Percentiles rank a stretch among this genome's conserved stretches.
These are phyloP conservation scores for Trichoderma citrinoviride DNA, from an alignment of 2,329 filamentous ascomycete species.

Conservation along the genomic window DNA sequence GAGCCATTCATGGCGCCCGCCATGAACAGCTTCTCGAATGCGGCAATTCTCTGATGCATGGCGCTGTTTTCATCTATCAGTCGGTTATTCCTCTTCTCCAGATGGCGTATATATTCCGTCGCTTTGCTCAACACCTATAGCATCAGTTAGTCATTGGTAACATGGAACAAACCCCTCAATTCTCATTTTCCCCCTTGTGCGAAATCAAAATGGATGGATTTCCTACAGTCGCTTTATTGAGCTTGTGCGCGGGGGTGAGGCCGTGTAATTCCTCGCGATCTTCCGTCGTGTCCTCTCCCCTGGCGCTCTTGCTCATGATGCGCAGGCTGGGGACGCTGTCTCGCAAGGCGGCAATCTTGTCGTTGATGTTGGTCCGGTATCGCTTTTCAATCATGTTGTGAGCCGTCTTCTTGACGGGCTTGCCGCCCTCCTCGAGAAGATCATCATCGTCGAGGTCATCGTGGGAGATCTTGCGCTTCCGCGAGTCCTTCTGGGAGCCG, in stretches of 20 bases:
- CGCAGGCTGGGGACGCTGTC: slow-evolving; percentile 90
- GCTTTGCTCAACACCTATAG: slow-evolving; percentile 80
- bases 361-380: slow-evolving; percentile 93
- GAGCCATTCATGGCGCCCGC: slow-evolving; percentile 66
- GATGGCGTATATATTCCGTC: slow-evolving; percentile 90
- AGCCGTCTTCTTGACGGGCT: slow-evolving; percentile 77
- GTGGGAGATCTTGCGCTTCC: slow-evolving; percentile 69
- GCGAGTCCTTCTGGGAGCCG: slow-evolving; percentile 47
- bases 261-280: slow-evolving; percentile 75
- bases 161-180: background rate
- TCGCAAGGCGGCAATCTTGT: slow-evolving; percentile 89
- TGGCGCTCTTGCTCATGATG: slow-evolving; percentile 72
- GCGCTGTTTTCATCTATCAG: slow-evolving; percentile 76
- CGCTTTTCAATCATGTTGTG: slow-evolving; percentile 99
- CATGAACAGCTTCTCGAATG: slow-evolving; percentile 77
- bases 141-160: background rate
- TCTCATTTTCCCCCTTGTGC: background rate
- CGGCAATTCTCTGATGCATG: slow-evolving; percentile 74
- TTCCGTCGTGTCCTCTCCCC: slow-evolving; percentile 65
- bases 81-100: slow-evolving; percentile 85
- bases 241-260: slow-evolving; percentile 81
- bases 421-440: slow-evolving; percentile 57
- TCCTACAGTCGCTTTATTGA: slow-evolving; percentile 89
- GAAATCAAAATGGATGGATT: background rate
- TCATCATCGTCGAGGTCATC: slow-evolving; percentile 49